phyloP scores from a whole-genome alignment of 305 asterid species.

The Plantago lanceolata region DNA sequence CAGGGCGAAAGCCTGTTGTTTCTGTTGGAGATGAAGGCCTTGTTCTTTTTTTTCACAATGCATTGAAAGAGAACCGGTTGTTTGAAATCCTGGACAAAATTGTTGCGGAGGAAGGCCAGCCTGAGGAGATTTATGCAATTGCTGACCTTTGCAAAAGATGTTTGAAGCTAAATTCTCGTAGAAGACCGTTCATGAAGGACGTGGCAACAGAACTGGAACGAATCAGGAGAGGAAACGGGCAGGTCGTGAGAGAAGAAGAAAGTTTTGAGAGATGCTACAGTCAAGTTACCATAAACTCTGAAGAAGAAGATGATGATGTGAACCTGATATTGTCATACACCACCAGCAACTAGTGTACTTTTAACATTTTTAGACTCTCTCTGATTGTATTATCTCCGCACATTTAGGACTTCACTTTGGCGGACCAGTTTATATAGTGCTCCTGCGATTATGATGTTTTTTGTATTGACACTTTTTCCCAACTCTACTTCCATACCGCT shows the following conservation, averaged over 20 bases:
- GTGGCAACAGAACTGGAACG: conserved; percentile 39
- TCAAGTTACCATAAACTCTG: conserved; percentile 6
- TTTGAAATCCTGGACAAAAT: conserved; percentile 26
- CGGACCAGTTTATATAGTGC: too few species aligned
- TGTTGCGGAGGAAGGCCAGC: conserved; percentile 23
- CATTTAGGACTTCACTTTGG: too few species aligned
- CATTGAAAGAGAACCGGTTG: conserved; percentile 23
- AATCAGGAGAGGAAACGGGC: conserved; percentile 19
- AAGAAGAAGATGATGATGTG: conserved; percentile 20
- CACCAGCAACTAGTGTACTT: too few species aligned
- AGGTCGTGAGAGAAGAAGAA: conserved; percentile 9
- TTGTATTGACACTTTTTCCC: too few species aligned
- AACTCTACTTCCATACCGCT: too few species aligned
- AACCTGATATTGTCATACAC: background rate
- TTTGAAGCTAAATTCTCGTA: conserved; percentile 28
- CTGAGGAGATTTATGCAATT: conserved; percentile 33
- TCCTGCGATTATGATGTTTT: too few species aligned
- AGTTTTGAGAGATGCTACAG: conserved; percentile 20
- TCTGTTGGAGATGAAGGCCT: conserved; percentile 25
- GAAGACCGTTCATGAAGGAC: conserved; percentile 40
- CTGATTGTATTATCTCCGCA: too few species aligned
- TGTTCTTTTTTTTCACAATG: conserved; percentile 23
- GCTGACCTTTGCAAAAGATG: conserved; percentile 37
- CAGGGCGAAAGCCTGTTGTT: conserved; percentile 32
- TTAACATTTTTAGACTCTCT: too few species aligned